Evolutionary conservation across 2,329 filamentous ascomycete genomes (phyloP), one percentile per base, ranked within the genome.

Genomic region (Trichoderma sp.): DNA sequence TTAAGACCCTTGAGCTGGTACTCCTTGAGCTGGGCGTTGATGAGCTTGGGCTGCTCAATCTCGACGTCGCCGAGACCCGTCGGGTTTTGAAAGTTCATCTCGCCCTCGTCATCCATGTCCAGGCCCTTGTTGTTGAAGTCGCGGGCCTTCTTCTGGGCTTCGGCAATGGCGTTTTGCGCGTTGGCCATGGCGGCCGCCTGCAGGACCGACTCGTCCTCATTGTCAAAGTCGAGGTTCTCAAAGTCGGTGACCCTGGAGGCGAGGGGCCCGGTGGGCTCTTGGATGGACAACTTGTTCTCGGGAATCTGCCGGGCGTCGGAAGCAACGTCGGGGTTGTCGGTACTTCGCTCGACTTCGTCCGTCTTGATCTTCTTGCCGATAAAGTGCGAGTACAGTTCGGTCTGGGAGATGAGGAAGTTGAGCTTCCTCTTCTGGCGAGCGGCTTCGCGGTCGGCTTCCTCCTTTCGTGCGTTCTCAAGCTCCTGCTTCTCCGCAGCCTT

Each of bases 341-440:
- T 95, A 56, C 91, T 94, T 66, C 90, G 85, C 79, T 99, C 93
- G 55, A 97, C 92, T 74, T 98, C 93, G 71, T 95, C 90, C 1
- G 94, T 98, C 81, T 97, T 97, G 79, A 98, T 96, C 83, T 99
- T 99, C 81, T 97, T 96, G 76, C 95, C 94, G 72, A 99, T 97
- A 78, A 99, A 99, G 83, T 99, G 95, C 48, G 94, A 98, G 82
- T 99, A 99, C 58, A 99, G 85, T 76, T 99, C 95, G 0, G 95
- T 99, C 80, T 99, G 95, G 1, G 94, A 97, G 77, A 99, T 99
- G 69, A 99, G 85, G 84, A 99, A 99, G 80, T 99, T 98, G 76
- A 99, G 91, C 82, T 99, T 99, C 73, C 95, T 89, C 86, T 96
- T 97, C 80, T 99, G 95, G 69, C 95, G 88, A 71, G 96, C 96